These are phyloP conservation scores for Papiliotrema laurentii DNA, from an alignment of 1,284 basidiomycete species.

Conservation along the genomic window DNA sequence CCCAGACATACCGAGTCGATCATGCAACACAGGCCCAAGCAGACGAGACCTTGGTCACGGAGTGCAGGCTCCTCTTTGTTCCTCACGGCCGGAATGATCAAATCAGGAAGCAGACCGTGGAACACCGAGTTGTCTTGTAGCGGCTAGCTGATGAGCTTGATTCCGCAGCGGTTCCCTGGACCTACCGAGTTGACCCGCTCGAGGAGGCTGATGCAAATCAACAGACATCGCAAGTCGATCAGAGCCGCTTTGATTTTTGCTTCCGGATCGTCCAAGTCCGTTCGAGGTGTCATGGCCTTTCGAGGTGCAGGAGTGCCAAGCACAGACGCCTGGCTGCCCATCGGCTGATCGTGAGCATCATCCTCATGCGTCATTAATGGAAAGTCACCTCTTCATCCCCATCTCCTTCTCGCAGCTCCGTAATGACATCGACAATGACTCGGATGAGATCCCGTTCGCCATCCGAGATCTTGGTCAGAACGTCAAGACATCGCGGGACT, in stretches of 20 bases:
- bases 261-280: conserved; percentile 29
- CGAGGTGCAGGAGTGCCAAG: conserved; percentile 16
- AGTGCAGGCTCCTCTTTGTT: conserved; percentile 72
- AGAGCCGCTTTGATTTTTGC: conserved; percentile 53
- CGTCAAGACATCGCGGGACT: conserved; percentile 77
- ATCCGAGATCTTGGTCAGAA: conserved; percentile 75
- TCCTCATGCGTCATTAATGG: background rate
- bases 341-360: conserved; percentile 1
- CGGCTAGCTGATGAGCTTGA: conserved; percentile 52
- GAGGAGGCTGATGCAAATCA: conserved; percentile 83
- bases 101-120: conserved; percentile 80
- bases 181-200: conserved; percentile 84
- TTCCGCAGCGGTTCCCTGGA: conserved; percentile 12
- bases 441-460: conserved; percentile 88
- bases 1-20: conserved; percentile 60
- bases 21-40: conserved; percentile 83
- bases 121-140: conserved; percentile 92
- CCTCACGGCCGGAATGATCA: conserved; percentile 86
- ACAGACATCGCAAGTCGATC: conserved; percentile 77
- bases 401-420: conserved; percentile 63
- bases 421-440: conserved; percentile 88
- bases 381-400: conserved; percentile 43
- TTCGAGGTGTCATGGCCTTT: conserved; percentile 11
- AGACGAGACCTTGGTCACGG: conserved; percentile 79
- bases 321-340: conserved; percentile 17